Evolutionary conservation across 305 asterid species (phyloP).

Genomic region (Solanum hybrid): DNA sequence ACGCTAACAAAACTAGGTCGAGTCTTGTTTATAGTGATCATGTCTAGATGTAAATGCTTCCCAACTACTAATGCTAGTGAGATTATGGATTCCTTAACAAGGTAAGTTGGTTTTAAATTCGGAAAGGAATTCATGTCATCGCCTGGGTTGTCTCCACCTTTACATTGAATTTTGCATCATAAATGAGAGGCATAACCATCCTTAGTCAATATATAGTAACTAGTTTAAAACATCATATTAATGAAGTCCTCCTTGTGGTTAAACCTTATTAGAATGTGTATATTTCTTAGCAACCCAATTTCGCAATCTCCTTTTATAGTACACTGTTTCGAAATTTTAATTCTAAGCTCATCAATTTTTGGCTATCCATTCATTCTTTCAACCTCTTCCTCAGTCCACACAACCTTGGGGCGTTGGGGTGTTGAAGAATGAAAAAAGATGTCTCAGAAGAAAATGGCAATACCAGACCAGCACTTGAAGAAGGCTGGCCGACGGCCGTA

Average conservation of each 20-base stretch:
- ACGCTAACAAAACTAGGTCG: neutral
- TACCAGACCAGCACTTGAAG: neutral
- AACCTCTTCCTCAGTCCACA: neutral
- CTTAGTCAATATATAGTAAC: neutral
- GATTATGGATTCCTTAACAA: neutral
- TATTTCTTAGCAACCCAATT: neutral
- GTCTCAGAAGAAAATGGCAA: neutral
- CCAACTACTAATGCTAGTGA: neutral
- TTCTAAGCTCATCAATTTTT: neutral
- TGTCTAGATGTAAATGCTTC: neutral
- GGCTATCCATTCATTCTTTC: neutral
- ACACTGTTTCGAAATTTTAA: neutral
- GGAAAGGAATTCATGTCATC: neutral
- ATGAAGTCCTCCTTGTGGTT: neutral
- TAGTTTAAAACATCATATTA: neutral
- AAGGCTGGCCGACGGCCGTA: neutral
- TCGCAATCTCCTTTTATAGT: neutral
- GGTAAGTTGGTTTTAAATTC: neutral
- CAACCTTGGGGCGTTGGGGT: neutral
- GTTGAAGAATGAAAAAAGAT: neutral
- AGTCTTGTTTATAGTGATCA: neutral
- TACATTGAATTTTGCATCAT: neutral
- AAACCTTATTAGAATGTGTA: neutral
- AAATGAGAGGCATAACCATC: neutral
- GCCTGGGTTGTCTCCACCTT: neutral